phyloP scores from a whole-genome alignment of 2,329 filamentous ascomycete species.

The Exutisphaerella laricina region DNA sequence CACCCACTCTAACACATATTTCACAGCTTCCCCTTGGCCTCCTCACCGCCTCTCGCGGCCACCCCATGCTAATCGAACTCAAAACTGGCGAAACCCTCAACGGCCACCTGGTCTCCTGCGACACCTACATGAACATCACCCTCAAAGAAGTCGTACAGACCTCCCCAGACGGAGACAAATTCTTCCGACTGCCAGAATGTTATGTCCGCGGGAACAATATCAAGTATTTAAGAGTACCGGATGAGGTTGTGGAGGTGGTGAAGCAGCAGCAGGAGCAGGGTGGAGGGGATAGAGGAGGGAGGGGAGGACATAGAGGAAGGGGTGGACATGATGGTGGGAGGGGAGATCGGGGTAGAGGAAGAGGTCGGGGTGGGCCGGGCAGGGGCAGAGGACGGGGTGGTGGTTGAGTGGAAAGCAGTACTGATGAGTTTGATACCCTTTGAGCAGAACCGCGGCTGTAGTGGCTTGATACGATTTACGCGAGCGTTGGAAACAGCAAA shows the following conservation, averaged over 20 bases:
- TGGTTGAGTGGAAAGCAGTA: conserved; percentile 11
- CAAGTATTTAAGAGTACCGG: conserved; percentile 93
- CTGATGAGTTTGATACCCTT: not conserved
- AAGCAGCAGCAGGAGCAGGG: conserved; percentile 75
- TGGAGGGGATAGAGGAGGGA: conserved; percentile 43
- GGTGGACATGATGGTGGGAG: conserved; percentile 7
- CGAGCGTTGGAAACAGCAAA: not conserved
- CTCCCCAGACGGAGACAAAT: conserved; percentile 89
- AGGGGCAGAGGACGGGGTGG: conserved; percentile 26
- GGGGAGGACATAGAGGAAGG: conserved; percentile 7
- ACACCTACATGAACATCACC: conserved; percentile 99
- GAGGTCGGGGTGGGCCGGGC: conserved; percentile 24
- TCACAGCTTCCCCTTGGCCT: conserved; percentile 69
- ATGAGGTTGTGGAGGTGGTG: conserved; percentile 91
- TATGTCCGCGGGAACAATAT: conserved; percentile 99
- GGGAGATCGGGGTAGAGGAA: conserved; percentile 20
- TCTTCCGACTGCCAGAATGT: conserved; percentile 84
- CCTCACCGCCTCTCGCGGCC: conserved; percentile 90
- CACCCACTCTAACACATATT: too few species aligned
- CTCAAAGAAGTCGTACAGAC: conserved; percentile 97
- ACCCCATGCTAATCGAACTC: conserved; percentile 95
- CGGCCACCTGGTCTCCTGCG: conserved; percentile 91
- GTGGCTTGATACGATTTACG: not conserved
- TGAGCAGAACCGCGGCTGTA: not conserved
- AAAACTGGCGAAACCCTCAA: conserved; percentile 98